Percentiles rank a stretch among this genome's conserved stretches.
Conservation (phyloP, 139 green algal species). For the Coelastrella sp. region DNA sequence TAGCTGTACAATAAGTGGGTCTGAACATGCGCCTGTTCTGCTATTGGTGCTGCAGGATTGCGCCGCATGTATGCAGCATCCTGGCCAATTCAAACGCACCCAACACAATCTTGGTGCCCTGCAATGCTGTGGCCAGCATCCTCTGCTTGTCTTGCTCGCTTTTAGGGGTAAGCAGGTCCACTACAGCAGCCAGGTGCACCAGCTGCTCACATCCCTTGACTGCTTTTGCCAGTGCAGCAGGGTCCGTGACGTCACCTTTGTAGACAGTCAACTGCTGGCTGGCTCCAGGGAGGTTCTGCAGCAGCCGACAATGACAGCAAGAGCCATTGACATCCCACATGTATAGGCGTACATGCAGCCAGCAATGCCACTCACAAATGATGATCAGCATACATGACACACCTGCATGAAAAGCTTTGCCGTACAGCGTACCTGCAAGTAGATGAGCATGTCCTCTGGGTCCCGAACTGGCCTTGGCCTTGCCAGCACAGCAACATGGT, state of each 20-base stretch:
- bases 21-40: too few relatives aligned
- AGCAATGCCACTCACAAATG: background rate
- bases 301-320: background rate
- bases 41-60: too few relatives aligned
- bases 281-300: conserved; percentile 24
- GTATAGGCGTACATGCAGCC: background rate
- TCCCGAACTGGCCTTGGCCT: background rate
- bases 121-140: conserved; percentile 28
- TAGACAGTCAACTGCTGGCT: background rate
- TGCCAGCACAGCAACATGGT: conserved; percentile 20
- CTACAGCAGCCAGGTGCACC: conserved; percentile 33
- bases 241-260: conserved; percentile 8
- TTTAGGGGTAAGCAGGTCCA: conserved; percentile 19
- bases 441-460: conserved; percentile 34
- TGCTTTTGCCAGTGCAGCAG: background rate
- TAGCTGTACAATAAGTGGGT: too few relatives aligned
- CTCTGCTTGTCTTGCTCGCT: conserved; percentile 4
- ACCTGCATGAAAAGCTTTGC: background rate
- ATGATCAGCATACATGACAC: background rate
- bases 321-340: too few relatives aligned
- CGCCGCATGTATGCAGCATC: too few relatives aligned
- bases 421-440: conserved; percentile 5
- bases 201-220: conserved; percentile 29
- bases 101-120: conserved; percentile 25
- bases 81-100: background rate